phyloP scores from a whole-genome alignment of 2,329 filamentous ascomycete species.

The Colletotrichum sojae region DNA sequence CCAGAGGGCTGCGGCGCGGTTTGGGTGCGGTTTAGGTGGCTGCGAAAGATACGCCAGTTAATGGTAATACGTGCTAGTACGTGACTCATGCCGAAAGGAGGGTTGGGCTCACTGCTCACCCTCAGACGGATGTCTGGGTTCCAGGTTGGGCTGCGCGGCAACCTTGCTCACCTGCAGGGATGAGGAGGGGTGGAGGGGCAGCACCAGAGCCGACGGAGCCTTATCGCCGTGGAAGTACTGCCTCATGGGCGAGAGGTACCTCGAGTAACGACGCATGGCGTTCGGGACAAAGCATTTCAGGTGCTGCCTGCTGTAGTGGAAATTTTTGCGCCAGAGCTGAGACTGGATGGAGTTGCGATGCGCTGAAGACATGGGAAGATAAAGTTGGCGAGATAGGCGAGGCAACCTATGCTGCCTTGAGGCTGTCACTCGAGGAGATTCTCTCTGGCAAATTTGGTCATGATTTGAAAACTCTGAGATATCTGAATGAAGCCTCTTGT shows the following conservation, averaged over 20 bases:
- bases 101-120: constrained; percentile 26
- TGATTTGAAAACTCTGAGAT: background rate
- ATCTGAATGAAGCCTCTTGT: background rate
- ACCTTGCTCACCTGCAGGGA: constrained; percentile 37
- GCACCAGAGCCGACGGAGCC: constrained; percentile 21
- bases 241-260: constrained; percentile 5
- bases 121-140: constrained; percentile 27
- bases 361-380: background rate
- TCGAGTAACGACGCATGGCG: constrained; percentile 2
- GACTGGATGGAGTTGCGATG: background rate
- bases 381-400: constrained; percentile 7
- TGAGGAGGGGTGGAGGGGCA: constrained; percentile 39
- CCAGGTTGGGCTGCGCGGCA: constrained; percentile 40
- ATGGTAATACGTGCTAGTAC: constrained; percentile 1
- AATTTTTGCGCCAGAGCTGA: constrained; percentile 7
- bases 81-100: constrained; percentile 40
- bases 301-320: background rate
- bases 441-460: background rate
- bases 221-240: constrained; percentile 34
- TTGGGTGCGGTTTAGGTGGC: background rate
- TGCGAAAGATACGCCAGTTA: constrained; percentile 3
- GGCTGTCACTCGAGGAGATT: background rate
- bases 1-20: too few species aligned
- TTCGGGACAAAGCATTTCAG: constrained; percentile 21
- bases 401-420: constrained; percentile 19